phyloP scores from a whole-genome alignment of 2,329 filamentous ascomycete species.

The Monilinia fructigena region DNA sequence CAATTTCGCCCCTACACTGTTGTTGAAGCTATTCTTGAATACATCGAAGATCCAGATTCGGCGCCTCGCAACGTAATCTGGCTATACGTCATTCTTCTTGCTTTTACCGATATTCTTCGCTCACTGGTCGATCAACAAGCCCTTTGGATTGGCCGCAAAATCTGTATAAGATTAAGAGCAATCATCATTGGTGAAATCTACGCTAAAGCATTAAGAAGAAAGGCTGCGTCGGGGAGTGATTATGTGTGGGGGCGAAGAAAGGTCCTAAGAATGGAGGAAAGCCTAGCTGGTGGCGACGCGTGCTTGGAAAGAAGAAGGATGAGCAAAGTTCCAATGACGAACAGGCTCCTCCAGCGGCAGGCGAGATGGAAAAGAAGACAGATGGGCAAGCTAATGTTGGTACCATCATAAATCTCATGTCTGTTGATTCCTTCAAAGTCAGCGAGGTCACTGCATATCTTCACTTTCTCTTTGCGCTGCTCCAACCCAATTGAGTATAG shows the following conservation, averaged over 20 bases:
- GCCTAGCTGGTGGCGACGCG: slow-evolving; percentile 47
- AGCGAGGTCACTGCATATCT: slow-evolving; percentile 92
- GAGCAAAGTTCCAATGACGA: slow-evolving; percentile 40
- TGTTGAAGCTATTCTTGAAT: slow-evolving; percentile 88
- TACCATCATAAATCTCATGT: slow-evolving; percentile 99
- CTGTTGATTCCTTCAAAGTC: slow-evolving; percentile 98
- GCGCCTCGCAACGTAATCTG: slow-evolving; percentile 86
- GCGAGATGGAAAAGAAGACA: slow-evolving; percentile 37
- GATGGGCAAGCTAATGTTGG: slow-evolving; percentile 86
- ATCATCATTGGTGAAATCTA: slow-evolving; percentile 98
- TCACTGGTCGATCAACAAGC: slow-evolving; percentile 75
- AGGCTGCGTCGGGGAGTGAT: slow-evolving; percentile 77
- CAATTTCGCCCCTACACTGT: slow-evolving; percentile 85
- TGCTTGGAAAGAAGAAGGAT: slow-evolving; percentile 51
- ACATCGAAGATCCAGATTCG: slow-evolving; percentile 77
- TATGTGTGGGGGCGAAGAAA: slow-evolving; percentile 61
- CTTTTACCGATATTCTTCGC: slow-evolving; percentile 76
- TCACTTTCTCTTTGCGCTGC: slow-evolving; percentile 91
- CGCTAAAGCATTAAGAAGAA: slow-evolving; percentile 87
- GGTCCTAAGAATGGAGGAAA: slow-evolving; percentile 48
- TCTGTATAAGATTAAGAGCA: slow-evolving; percentile 88
- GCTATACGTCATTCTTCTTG: slow-evolving; percentile 91
- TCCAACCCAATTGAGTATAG: slow-evolving; percentile 81
- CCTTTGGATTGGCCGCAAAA: slow-evolving; percentile 89
- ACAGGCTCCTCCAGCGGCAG: slow-evolving; percentile 18